These are phyloP conservation scores for Russula earlei DNA, from an alignment of 768 basidiomycete species.

Conservation along the genomic window DNA sequence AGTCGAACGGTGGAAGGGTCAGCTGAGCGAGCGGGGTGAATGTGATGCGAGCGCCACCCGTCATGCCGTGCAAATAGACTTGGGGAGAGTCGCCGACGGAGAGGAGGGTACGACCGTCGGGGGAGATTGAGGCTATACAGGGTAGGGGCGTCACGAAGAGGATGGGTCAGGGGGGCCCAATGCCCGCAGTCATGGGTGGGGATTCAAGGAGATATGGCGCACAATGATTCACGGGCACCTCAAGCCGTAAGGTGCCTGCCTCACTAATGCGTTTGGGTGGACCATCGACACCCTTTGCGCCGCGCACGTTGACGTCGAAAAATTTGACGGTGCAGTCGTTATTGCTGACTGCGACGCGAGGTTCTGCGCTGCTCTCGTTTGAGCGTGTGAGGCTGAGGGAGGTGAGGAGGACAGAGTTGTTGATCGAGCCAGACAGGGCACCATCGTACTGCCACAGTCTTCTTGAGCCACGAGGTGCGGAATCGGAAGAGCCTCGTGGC, in stretches of 20 bases:
- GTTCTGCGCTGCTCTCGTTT: constrained; percentile 57
- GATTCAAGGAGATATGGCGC: constrained; percentile 26
- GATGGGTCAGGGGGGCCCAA: neutral
- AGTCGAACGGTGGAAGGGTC: constrained; percentile 44
- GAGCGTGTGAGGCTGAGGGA: constrained; percentile 52
- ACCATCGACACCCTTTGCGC: constrained; percentile 24
- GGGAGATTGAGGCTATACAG: constrained; percentile 72
- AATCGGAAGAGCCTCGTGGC: constrained; percentile 1
- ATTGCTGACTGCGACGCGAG: constrained; percentile 73
- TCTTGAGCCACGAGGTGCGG: constrained; percentile 14
- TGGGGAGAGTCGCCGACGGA: constrained; percentile 88
- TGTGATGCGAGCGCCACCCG: constrained; percentile 49
- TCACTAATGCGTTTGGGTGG: constrained; percentile 36
- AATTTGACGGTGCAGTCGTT: constrained; percentile 79
- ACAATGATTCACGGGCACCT: constrained; percentile 80
- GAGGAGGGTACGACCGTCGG: constrained; percentile 76
- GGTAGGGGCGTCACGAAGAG: constrained; percentile 10
- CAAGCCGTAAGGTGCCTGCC: constrained; percentile 46
- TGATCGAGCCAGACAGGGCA: constrained; percentile 58
- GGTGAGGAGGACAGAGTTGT: constrained; percentile 67
- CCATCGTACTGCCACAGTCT: constrained; percentile 46
- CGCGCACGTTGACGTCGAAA: constrained; percentile 60
- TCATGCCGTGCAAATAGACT: constrained; percentile 72
- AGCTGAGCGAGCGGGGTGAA: constrained; percentile 65
- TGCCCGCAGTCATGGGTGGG: neutral